Evolutionary conservation across 495 filamentous ascomycete genomes (phyloP).

Genomic region (Bathelium albidoporum): DNA sequence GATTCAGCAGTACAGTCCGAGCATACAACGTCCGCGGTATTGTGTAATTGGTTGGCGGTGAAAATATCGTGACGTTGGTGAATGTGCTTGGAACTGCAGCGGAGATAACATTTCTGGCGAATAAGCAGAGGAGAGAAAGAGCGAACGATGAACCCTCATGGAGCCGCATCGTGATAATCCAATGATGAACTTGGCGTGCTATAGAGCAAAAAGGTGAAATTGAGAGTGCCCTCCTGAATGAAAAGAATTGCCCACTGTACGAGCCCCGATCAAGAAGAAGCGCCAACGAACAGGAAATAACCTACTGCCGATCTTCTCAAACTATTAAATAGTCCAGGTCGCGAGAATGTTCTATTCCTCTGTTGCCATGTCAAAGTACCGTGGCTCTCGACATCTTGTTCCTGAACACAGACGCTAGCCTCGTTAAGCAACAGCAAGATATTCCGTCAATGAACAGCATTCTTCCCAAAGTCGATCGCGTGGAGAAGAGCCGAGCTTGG

Average conservation of each 20-base stretch:
- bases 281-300: no score
- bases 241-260: no score
- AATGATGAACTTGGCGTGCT: no score
- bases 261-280: no score
- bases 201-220: no score
- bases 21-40: conserved; percentile 43
- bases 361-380: neutral
- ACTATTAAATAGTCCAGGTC: no score
- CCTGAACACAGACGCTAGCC: neutral
- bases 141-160: neutral
- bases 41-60: conserved; percentile 35
- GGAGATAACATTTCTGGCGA: neutral
- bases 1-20: conserved; percentile 38
- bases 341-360: neutral
- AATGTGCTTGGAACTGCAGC: conserved; percentile 15
- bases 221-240: no score
- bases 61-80: conserved; percentile 33
- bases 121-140: neutral
- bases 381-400: neutral
- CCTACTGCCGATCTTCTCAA: no score
- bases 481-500: neutral
- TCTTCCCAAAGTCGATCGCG: neutral
- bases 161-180: neutral
- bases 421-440: neutral
- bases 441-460: neutral